Base-by-base conservation (phyloP, 106 monocot species). In the Platanthera zijinensis region DNA sequence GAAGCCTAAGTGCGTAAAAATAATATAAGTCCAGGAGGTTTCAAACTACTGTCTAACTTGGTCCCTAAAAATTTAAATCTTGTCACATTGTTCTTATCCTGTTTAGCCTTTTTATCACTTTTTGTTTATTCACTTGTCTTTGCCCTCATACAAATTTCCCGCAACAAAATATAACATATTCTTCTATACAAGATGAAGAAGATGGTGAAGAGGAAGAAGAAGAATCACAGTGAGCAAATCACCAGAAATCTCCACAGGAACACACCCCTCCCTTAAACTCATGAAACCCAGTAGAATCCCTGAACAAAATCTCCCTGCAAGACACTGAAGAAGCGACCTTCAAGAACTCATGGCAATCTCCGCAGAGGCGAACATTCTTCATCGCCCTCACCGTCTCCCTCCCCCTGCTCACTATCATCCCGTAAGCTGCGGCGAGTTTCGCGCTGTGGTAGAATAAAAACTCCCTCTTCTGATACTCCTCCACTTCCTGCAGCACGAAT, bases 401-500 rank as follows among this genome's bases (percentile, higher is more conserved):
- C 2, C 54, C 46, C 5, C 77, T 54, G 7, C 50, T 12, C 48
- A 79, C 80, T 28, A 99, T 48, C 77, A 88, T 68, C 25, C 94
- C 94, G 77, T 87, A 89, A 11, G 83, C 77, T 8, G 72, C 78
- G 2, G 94, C 99, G 15, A 94, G 82, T 76, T 94, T 99, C 7
- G 86, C 94, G 50, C 94, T 94, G 79, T 99, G 97, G 75, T 89
- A 92, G 79, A 85, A 89, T 28, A 99, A 74, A 77, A 99, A 99
- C 50, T 99, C 79, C 51, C 74, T 94, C 85, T 99, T 99, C 79
- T 99, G 97, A 69, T 86, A 86, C 57, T 99, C 97, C 71, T 94
- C 97, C 22, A 86, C 97, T 57, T 99, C 97, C 48, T 99, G 97
- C 15, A 99, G 84, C 72, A 99, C 99, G 62, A 88, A 94, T 53